Base-by-base conservation (phyloP, 2,329 filamentous ascomycete genomes). In the Stagonosporopsis rhizophila region DNA sequence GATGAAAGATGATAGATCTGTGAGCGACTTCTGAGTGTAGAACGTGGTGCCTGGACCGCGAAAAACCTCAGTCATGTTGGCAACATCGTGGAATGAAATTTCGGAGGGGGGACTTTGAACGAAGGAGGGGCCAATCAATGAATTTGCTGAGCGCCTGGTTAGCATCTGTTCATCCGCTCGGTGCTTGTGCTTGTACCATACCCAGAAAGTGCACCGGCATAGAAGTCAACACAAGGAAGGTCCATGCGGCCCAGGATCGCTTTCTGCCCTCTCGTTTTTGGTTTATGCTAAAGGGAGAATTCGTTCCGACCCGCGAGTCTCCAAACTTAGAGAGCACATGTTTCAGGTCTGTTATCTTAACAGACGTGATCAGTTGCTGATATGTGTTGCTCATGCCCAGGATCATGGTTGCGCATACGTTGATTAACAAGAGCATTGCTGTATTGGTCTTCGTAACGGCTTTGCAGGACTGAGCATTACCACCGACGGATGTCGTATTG, bases 381-480 rank as follows among this genome's bases (percentile, higher is more conserved):
- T 73, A 74, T 3, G 69, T 73, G 20, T 73, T 73, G 38, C 66
- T 69, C 64, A 71, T 71, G 9, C 70, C 69, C 5, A 74, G 55
- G 6, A 72, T 55, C 64, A 72, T 71, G 11, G 70, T 73, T 2
- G 67, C 68, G 6, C 62, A 69, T 4, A 69, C 51, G 53, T 74
- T 73, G 50, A 72, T 69, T 4, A 72, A 37, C 4, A 73, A 52
- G 1, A 71, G 56, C 11, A 69, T 39, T 3, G 52, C 63, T 6
- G 66, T 69, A 28, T 72, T 72, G 1, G 47, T 62, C 14, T 58
- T 47, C 2, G 60, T 64, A 2, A 69, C 63, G 11, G 19, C 30
- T 48, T 68, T 59, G 44, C 68, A 72, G 28, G 56, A 55, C 38
- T 48, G 46, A 6, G 50, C 50, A 2, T 64, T 39, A 14, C 68